Base-by-base conservation (phyloP, 768 basidiomycete species). In the Myochromella boudieri region DNA sequence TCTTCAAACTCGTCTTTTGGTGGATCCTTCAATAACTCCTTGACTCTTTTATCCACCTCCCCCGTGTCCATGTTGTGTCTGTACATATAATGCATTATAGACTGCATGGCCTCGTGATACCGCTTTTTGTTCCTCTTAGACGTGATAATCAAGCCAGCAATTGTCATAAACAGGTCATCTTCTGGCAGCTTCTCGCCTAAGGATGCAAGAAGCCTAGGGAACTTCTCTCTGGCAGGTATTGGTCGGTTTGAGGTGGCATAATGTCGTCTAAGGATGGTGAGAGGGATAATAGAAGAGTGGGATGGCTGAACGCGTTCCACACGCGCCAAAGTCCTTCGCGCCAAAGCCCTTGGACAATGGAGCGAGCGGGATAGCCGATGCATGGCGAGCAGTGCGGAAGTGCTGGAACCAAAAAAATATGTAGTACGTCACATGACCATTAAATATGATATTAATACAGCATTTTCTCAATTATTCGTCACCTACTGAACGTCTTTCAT, bases 301-400 rank as follows among this genome's bases (percentile, higher is more conserved):
- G 4, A 50, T 29, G 27, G 54, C 31, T 59, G 65, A 10, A 53
- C 60, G 55, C 67, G 63, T 46, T 60, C 53, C 41, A 57, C 58
- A 49, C 67, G 68, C 46, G 65, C n/a, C n/a, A 55, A 29, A 61
- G 43, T 21, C 60, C 33, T n/a, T n/a, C n/a, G n/a, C n/a, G n/a
- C n/a, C n/a, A n/a, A n/a, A n/a, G n/a, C n/a, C 33, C 48, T 42
- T 27, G 56, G 28, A 29, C 46, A 51, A 24, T 46, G 40, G 29
- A 53, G 41, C 40, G 52, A 59, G 41, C 53, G 53, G 38, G 54
- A 49, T 34, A 58, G 56, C 49, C 57, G 55, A 45, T 57, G 51
- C 56, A 62, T 59, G 52, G 46, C 42, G 39, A 48, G 37, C 36
- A 40, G 14, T 28, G 20, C 21, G 36, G 27, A 42, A 29, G 36